These are phyloP conservation scores for Elongisporangium undulatum DNA, from an alignment of 352 stramenopile genomes.

Conservation along the genomic window DNA sequence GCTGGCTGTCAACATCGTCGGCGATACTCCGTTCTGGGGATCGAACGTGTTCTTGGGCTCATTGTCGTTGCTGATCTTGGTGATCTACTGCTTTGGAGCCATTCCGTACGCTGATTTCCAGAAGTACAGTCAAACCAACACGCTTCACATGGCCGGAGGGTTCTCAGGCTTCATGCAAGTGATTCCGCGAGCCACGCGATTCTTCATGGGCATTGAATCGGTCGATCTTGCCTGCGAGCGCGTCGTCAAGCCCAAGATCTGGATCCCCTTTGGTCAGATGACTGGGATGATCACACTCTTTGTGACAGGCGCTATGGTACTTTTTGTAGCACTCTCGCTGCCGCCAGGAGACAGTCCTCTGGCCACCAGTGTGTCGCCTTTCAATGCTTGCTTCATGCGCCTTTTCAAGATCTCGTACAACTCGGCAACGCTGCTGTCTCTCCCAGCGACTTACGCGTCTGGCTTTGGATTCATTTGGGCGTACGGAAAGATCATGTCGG, in stretches of 20 bases:
- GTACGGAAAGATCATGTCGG: conserved; percentile 29
- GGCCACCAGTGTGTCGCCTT: conserved; percentile 7
- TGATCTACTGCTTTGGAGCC: conserved; percentile 36
- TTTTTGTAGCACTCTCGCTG: conserved; percentile 26
- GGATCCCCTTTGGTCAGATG: conserved; percentile 37
- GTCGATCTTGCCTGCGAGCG: conserved; percentile 28
- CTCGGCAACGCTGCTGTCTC: conserved; percentile 24
- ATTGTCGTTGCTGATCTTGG: conserved; percentile 25
- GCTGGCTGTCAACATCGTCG: conserved; percentile 24
- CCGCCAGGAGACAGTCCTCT: conserved; percentile 10
- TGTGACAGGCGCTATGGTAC: conserved; percentile 25
- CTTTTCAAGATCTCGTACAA: conserved; percentile 20
- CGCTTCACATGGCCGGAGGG: conserved; percentile 17
- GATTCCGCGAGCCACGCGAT: conserved; percentile 29
- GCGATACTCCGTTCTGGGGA: conserved; percentile 31
- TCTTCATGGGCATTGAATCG: conserved; percentile 45
- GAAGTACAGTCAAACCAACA: conserved; percentile 13
- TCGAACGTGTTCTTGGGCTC: conserved; percentile 30
- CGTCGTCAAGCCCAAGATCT: conserved; percentile 31
- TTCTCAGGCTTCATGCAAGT: conserved; percentile 29
- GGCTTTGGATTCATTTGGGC: conserved; percentile 32
- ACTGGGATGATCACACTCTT: conserved; percentile 34
- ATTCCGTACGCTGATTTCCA: conserved; percentile 23
- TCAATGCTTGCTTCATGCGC: conserved; percentile 21
- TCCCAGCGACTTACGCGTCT: conserved; percentile 27